These are phyloP conservation scores for Gastroboletus turbinatus DNA, from an alignment of 1,284 basidiomycete species.

Conservation along the genomic window DNA sequence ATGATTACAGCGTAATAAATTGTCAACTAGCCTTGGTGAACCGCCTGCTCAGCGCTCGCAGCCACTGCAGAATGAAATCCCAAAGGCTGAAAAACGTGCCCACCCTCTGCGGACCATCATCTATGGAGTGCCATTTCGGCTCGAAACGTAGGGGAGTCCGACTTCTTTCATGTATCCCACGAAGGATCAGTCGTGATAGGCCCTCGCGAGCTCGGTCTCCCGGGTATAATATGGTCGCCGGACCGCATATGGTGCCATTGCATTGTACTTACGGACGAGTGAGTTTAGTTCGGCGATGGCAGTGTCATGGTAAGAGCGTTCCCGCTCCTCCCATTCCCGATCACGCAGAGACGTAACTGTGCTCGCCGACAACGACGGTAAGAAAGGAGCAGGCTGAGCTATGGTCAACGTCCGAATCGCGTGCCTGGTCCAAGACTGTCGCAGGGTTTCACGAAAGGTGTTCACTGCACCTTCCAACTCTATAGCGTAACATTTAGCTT, in stretches of 20 bases:
- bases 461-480: conserved; percentile 57
- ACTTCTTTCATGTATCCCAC: conserved; percentile 38
- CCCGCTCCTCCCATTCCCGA: conserved; percentile 70
- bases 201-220: conserved; percentile 55
- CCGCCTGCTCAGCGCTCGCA: conserved; percentile 15
- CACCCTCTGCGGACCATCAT: conserved; percentile 1
- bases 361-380: conserved; percentile 45
- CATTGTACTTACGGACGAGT: conserved; percentile 77
- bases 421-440: conserved; percentile 65
- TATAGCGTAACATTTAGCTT: conserved; percentile 36
- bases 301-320: conserved; percentile 68
- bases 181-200: conserved; percentile 56
- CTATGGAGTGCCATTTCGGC: background rate
- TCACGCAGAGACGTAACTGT: conserved; percentile 59
- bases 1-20: background rate
- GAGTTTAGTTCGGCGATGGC: conserved; percentile 73
- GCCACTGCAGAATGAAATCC: conserved; percentile 26
- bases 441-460: conserved; percentile 65
- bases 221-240: conserved; percentile 59
- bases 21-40: conserved; percentile 11
- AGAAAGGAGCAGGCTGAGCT: conserved; percentile 42
- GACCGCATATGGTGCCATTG: conserved; percentile 73
- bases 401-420: conserved; percentile 59
- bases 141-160: conserved; percentile 5
- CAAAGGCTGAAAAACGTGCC: conserved; percentile 6